Evolutionary conservation across 2,329 filamentous ascomycete genomes (phyloP).

Genomic region (Pseudofabraea citricarpa): DNA sequence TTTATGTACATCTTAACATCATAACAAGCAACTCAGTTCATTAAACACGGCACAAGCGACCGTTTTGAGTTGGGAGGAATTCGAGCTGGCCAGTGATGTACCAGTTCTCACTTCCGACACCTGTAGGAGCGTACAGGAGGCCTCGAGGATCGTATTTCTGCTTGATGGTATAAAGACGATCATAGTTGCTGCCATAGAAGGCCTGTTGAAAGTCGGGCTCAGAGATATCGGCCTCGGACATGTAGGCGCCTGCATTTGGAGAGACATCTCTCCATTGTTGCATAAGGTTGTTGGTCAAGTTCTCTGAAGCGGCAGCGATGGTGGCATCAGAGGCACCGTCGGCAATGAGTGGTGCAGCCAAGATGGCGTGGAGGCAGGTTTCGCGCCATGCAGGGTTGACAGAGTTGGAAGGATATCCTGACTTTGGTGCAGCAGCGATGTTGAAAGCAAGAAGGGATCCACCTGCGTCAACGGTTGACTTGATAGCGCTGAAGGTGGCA

Average conservation of each 20-base stretch:
- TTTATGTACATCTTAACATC: too few species aligned
- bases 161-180: constrained; percentile 38
- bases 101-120: constrained; percentile 36
- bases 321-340: background rate
- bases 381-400: constrained; percentile 16
- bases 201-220: constrained; percentile 26
- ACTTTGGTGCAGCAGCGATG: constrained; percentile 5
- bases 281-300: background rate
- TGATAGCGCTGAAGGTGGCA: constrained; percentile 24
- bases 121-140: constrained; percentile 41
- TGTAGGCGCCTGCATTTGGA: constrained; percentile 11
- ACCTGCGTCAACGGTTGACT: constrained; percentile 26
- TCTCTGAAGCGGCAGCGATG: background rate
- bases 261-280: background rate
- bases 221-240: constrained; percentile 12
- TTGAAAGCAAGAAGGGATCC: constrained; percentile 27
- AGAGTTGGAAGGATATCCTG: constrained; percentile 5
- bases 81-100: background rate
- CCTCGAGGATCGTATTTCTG: constrained; percentile 37
- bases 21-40: too few species aligned
- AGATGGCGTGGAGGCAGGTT: constrained; percentile 8
- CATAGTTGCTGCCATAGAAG: constrained; percentile 35
- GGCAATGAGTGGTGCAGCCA: background rate
- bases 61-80: background rate
- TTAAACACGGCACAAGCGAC: background rate